Conservation (phyloP, 2,329 filamentous ascomycete species). For the Pseudopyricularia cyperi region DNA sequence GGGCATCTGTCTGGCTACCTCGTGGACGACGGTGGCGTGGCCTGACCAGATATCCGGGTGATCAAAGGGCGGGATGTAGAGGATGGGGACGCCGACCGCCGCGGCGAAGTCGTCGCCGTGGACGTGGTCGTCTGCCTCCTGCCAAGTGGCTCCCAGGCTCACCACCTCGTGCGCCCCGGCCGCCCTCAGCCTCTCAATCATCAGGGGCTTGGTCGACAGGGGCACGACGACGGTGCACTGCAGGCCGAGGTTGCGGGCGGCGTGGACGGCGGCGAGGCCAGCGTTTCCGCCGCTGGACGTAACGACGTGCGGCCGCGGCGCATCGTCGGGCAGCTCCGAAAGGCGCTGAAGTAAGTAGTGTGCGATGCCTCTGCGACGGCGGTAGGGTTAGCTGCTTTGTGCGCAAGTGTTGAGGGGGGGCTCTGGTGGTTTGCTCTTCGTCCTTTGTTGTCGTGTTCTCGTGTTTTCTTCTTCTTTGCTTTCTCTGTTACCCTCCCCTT, state of each 20-base stretch:
- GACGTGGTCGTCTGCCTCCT: constrained; percentile 55
- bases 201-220: constrained; percentile 45
- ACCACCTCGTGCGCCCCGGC: constrained; percentile 52
- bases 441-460: too few relatives aligned
- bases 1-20: constrained; percentile 21
- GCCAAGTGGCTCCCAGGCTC: constrained; percentile 52
- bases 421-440: too few relatives aligned
- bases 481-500: too few relatives aligned
- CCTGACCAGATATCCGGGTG: constrained; percentile 54
- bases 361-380: constrained; percentile 20
- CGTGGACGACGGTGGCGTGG: constrained; percentile 40
- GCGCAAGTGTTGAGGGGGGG: too few relatives aligned
- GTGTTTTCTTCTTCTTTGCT: background rate
- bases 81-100: constrained; percentile 20
- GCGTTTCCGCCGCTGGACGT: constrained; percentile 37
- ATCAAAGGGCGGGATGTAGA: constrained; percentile 57
- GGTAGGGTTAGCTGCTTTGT: constrained; percentile 5
- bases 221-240: constrained; percentile 64
- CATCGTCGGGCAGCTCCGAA: constrained; percentile 35
- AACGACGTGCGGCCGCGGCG: background rate
- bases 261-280: constrained; percentile 62
- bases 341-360: constrained; percentile 59
- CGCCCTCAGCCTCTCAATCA: constrained; percentile 52
- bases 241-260: constrained; percentile 46
- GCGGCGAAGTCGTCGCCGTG: constrained; percentile 37